Evolutionary conservation across 1,139 yeast genomes (phyloP).

Genomic region (Wickerhamomyces sp.): DNA sequence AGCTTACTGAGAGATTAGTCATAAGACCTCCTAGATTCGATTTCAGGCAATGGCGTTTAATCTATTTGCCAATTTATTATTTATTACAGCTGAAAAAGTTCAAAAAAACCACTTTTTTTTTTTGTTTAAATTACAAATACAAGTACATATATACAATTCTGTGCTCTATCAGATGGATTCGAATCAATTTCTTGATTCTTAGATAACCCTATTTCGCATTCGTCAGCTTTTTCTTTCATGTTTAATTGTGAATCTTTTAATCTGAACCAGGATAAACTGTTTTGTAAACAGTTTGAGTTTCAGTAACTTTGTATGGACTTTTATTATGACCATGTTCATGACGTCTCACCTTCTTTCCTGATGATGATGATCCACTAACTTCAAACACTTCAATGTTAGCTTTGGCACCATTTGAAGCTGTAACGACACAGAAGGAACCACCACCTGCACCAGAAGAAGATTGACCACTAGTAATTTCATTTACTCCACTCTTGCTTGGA

Average conservation of each 20-base stretch:
- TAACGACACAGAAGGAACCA: slow-evolving; percentile 77
- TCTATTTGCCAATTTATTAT: slow-evolving; percentile 8
- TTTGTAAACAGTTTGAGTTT: slow-evolving; percentile 6
- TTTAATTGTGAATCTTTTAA: not conserved
- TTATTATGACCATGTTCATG: slow-evolving; percentile 10
- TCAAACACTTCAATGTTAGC: slow-evolving; percentile 74
- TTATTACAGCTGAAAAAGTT: not conserved
- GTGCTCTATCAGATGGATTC: too few species aligned
- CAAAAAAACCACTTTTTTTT: slow-evolving; percentile 3
- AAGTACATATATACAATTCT: not conserved
- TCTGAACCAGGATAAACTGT: not conserved
- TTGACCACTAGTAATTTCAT: slow-evolving; percentile 40
- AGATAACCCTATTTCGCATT: too few species aligned
- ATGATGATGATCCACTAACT: not conserved
- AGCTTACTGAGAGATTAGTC: too few species aligned
- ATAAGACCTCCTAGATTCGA: slow-evolving; percentile 42
- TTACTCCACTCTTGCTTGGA: slow-evolving; percentile 57
- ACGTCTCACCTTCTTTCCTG: slow-evolving; percentile 7
- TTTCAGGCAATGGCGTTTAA: slow-evolving; percentile 36
- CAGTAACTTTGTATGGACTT: slow-evolving; percentile 1
- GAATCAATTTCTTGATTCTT: not conserved
- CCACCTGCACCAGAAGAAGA: slow-evolving; percentile 52
- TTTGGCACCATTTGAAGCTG: slow-evolving; percentile 58
- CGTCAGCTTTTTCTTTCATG: not conserved
- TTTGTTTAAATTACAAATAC: slow-evolving; percentile 2